phyloP scores from a whole-genome alignment of 371 early-diverging fungal species.

The Vairimorpha necatrix region DNA sequence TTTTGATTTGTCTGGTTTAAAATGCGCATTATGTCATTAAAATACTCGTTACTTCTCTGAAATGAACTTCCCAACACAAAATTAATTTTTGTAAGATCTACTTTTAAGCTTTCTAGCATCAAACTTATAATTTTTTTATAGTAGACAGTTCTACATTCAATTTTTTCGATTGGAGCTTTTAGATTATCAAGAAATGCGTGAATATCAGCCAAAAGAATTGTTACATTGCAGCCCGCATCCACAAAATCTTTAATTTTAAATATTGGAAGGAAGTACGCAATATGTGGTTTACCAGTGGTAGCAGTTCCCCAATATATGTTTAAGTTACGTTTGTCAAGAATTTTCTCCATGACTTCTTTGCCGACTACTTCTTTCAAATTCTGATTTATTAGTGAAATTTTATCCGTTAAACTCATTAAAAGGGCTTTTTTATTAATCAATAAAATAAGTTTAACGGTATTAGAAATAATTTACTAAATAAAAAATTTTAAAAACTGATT shows the following conservation, averaged over 20 bases:
- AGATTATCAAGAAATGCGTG: constrained; percentile 98
- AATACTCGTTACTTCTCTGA: constrained; percentile 78
- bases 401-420: constrained; percentile 65
- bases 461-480: neutral
- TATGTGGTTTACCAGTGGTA: constrained; percentile 91
- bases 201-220: constrained; percentile 86
- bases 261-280: constrained; percentile 96
- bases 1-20: constrained; percentile 79
- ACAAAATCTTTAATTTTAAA: constrained; percentile 94
- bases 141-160: constrained; percentile 79
- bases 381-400: constrained; percentile 78
- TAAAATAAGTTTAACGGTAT: neutral
- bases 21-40: constrained; percentile 84
- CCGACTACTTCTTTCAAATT: constrained; percentile 94
- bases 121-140: constrained; percentile 84
- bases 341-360: constrained; percentile 74
- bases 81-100: constrained; percentile 73
- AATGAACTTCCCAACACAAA: constrained; percentile 85
- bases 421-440: too few species aligned
- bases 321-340: constrained; percentile 78
- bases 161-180: constrained; percentile 88
- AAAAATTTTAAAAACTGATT: too few species aligned
- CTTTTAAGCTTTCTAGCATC: constrained; percentile 79
- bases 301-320: constrained; percentile 99
- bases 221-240: constrained; percentile 84